Percentiles rank a stretch among this genome's conserved stretches.
Evolutionary conservation across 495 filamentous ascomycete genomes (phyloP).

Genomic region (Aspergillus steynii): DNA sequence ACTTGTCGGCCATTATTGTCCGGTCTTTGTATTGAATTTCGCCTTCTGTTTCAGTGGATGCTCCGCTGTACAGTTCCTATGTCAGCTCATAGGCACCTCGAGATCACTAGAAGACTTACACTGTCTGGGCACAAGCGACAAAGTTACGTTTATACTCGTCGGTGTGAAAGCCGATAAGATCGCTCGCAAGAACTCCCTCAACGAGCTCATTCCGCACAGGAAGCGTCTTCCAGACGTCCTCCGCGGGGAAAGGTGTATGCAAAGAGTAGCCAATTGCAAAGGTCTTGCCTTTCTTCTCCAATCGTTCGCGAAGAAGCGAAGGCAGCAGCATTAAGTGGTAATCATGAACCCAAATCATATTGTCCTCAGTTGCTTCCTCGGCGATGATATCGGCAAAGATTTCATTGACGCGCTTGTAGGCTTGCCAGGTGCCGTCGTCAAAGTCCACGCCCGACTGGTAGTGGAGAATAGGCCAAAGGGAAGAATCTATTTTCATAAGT

Average conservation of each 20-base stretch:
- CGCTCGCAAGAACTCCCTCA: conserved; percentile 76
- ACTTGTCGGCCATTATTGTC: conserved; percentile 74
- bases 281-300: conserved; percentile 63
- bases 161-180: conserved; percentile 92
- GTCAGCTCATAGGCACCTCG: not conserved
- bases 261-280: conserved; percentile 94
- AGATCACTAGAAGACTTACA: conserved; percentile 60
- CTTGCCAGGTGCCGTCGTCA: conserved; percentile 81
- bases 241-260: conserved; percentile 91
- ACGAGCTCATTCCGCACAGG: conserved; percentile 84
- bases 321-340: conserved; percentile 95
- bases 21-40: conserved; percentile 76
- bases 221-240: conserved; percentile 87
- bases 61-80: conserved; percentile 14
- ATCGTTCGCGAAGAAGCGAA: conserved; percentile 76
- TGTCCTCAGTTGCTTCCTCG: conserved; percentile 70
- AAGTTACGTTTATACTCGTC: conserved; percentile 94
- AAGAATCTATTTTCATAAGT: conserved; percentile 62
- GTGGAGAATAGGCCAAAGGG: conserved; percentile 94
- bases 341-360: conserved; percentile 94
- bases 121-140: conserved; percentile 76
- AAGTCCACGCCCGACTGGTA: conserved; percentile 92
- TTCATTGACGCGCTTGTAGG: conserved; percentile 83
- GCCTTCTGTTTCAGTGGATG: conserved; percentile 47
- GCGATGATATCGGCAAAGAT: conserved; percentile 80